phyloP scores from a whole-genome alignment of 192 early-diverging fungal genomes.

The Linnemannia exigua region DNA sequence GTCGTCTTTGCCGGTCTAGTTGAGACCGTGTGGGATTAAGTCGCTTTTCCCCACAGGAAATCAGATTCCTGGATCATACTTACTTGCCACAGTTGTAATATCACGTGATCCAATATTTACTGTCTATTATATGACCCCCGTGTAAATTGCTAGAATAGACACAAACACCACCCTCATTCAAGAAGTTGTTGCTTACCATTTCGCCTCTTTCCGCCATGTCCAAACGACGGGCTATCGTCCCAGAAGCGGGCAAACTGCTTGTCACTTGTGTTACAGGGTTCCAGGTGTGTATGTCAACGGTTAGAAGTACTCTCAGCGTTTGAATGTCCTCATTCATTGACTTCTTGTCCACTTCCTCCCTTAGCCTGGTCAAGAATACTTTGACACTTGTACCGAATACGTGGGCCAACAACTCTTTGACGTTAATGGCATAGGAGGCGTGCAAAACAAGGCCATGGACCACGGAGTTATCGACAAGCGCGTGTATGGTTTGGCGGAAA shows the following conservation, averaged over 20 bases:
- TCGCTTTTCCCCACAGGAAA: too few relatives aligned
- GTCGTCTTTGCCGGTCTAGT: too few relatives aligned
- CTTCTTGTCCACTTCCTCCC: background rate
- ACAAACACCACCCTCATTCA: background rate
- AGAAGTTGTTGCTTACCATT: background rate
- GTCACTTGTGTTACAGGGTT: slow-evolving; percentile 37
- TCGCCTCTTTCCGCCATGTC: background rate
- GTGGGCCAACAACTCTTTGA: slow-evolving; percentile 39
- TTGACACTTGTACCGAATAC: slow-evolving; percentile 31
- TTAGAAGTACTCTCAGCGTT: background rate
- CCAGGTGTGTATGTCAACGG: background rate
- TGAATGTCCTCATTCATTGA: background rate
- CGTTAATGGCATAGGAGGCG: slow-evolving; percentile 27
- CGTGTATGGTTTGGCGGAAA: slow-evolving; percentile 25
- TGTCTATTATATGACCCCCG: background rate
- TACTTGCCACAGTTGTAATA: too few relatives aligned
- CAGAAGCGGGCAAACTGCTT: slow-evolving; percentile 30
- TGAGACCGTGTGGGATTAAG: too few relatives aligned
- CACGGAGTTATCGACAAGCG: slow-evolving; percentile 28
- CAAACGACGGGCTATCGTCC: slow-evolving; percentile 23
- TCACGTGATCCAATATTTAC: background rate
- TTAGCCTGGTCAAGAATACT: slow-evolving; percentile 29
- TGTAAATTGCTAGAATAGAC: background rate
- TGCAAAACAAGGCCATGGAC: slow-evolving; percentile 39
- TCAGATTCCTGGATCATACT: background rate